phyloP scores from a whole-genome alignment of 441 rosid species.

The Metrosideros polymorpha region DNA sequence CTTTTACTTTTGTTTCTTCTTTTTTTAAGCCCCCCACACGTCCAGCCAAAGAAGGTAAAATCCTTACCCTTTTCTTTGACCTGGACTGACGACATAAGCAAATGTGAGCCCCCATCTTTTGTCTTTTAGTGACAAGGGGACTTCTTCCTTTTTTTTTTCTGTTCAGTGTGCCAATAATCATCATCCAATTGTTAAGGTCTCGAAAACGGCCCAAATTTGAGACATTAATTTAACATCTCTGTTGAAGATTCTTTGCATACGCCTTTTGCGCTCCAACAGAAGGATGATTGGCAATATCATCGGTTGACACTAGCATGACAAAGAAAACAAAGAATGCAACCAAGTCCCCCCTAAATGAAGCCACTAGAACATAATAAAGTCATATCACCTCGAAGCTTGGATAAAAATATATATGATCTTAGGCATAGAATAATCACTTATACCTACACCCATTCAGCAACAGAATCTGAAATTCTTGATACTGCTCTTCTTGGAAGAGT shows the following conservation, averaged over 20 bases:
- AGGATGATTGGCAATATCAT: neutral
- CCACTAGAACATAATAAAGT: neutral
- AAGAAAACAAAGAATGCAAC: neutral
- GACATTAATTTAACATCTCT: too few relatives aligned
- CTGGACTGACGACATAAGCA: too few relatives aligned
- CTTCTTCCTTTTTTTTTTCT: too few relatives aligned
- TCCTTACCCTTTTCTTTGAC: too few relatives aligned
- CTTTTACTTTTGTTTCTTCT: too few relatives aligned
- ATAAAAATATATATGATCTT: neutral
- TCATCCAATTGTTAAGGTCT: too few relatives aligned
- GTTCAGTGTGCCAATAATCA: too few relatives aligned
- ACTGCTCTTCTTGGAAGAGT: neutral
- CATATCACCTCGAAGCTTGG: neutral
- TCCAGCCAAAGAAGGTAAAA: too few relatives aligned
- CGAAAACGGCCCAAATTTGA: too few relatives aligned
- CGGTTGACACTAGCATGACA: neutral
- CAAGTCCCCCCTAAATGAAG: neutral
- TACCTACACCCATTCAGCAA: neutral
- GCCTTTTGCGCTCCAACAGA: conserved; percentile 84
- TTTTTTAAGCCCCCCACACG: too few relatives aligned
- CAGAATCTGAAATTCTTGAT: neutral
- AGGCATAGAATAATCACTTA: neutral
- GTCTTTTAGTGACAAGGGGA: too few relatives aligned
- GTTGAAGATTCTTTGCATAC: conserved; percentile 93
- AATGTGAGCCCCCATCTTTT: too few relatives aligned